Conservation (phyloP, 305 asterid genomes). For the Fraxinus floribunda region DNA sequence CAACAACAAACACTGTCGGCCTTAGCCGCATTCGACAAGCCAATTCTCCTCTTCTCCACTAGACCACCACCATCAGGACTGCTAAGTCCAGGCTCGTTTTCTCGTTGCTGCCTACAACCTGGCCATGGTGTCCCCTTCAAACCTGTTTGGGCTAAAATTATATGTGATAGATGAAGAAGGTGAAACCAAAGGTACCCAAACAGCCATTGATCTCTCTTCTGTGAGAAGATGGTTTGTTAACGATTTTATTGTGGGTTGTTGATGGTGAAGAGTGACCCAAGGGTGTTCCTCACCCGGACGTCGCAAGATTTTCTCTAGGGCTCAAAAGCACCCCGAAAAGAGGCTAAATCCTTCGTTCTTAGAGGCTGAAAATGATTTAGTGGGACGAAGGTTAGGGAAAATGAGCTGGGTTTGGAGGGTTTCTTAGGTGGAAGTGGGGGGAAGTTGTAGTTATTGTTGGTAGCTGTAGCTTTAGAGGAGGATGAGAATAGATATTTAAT, state of each 20-base stretch:
- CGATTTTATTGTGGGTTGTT: conserved; percentile 46
- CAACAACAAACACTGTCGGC: no score
- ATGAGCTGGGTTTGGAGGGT: conserved; percentile 47
- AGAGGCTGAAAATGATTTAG: conserved; percentile 82
- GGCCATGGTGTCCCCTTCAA: no score
- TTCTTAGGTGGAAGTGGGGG: conserved; percentile 31
- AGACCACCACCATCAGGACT: no score
- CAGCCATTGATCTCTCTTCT: conserved; percentile 40
- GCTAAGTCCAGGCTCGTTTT: no score
- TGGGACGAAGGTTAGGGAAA: conserved; percentile 76
- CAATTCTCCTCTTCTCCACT: no score
- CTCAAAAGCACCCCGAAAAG: conserved; percentile 39
- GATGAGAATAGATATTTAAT: conserved; percentile 47
- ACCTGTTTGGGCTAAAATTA: not conserved
- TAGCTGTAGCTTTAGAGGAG: conserved; percentile 33
- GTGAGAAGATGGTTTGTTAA: conserved; percentile 34
- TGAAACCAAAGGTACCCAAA: conserved; percentile 41
- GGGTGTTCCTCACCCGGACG: conserved; percentile 70
- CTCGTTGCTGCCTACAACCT: no score
- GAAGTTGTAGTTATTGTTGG: not conserved
- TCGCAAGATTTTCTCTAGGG: conserved; percentile 94
- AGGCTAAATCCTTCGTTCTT: conserved; percentile 74
- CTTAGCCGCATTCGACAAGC: no score
- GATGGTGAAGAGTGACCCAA: conserved; percentile 58
- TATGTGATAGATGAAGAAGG: conserved; percentile 55